Evolutionary conservation across 2,329 filamentous ascomycete genomes (phyloP).

Genomic region (Phialemoniopsis sp.): DNA sequence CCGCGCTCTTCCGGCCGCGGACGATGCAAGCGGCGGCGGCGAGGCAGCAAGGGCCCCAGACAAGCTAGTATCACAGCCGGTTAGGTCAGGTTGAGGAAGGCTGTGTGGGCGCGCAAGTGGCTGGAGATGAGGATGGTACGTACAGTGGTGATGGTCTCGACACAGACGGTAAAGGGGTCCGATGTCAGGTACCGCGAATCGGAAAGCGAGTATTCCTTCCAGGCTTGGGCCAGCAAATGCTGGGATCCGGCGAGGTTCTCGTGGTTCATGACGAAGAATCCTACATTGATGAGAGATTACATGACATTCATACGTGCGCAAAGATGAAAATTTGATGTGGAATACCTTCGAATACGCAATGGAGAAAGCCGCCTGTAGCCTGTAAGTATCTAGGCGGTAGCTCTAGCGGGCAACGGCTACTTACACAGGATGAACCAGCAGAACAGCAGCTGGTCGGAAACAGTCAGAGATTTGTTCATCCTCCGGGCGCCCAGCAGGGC

Average conservation of each 20-base stretch:
- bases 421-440: conserved; percentile 54
- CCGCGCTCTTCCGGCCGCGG: conserved; percentile 19
- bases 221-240: conserved; percentile 76
- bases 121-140: conserved; percentile 18
- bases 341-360: conserved; percentile 76
- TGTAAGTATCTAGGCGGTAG: too few relatives aligned
- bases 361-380: conserved; percentile 58
- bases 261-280: conserved; percentile 75
- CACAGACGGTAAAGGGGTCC: conserved; percentile 80
- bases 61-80: too few relatives aligned
- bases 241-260: conserved; percentile 60
- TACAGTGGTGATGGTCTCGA: conserved; percentile 79
- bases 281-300: conserved; percentile 25
- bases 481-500: conserved; percentile 23
- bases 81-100: background rate
- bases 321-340: too few relatives aligned
- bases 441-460: conserved; percentile 36
- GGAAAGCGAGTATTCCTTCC: conserved; percentile 88
- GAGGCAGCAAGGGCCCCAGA: conserved; percentile 57
- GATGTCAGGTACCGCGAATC: conserved; percentile 84
- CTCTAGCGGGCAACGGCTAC: conserved; percentile 12
- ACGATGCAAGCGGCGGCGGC: conserved; percentile 42
- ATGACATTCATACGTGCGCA: too few relatives aligned
- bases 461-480: conserved; percentile 21
- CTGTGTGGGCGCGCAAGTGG: background rate